Evolutionary conservation across 2,329 filamentous ascomycete genomes (phyloP), one percentile per base, ranked within the genome.

Genomic region (Diaporthe amygdali): DNA sequence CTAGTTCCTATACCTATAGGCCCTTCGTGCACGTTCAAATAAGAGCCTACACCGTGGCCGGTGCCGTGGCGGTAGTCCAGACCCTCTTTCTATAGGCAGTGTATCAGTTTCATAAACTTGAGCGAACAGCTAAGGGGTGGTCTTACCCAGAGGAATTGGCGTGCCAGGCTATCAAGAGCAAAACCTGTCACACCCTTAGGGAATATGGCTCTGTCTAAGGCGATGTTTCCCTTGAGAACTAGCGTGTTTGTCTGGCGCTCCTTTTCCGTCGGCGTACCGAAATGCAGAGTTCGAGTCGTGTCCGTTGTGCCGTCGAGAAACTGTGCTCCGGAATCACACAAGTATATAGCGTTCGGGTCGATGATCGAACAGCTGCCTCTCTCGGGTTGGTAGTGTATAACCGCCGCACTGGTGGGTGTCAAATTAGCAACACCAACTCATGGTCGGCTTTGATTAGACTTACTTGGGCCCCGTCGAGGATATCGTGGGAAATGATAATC

Each of bases 281-380:
- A 98, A 78, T 99, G 96, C 47, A 97, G 85, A 0, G 96, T 99
- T 51, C 96, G 89, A 6, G 96, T 99, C 0, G 94, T 97, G 78
- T 99, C 96, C 0, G 96, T 99, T 0, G 96, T 99, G 69, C 96
- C 96, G 80, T 99, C 96, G 3, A 93, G 87, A 78, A 96, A 99
- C 81, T 99, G 96, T n/a, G 94, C 96, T 27, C 96, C 96, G 27
- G 96, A 98, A 81, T 99, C 96, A 80, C 96, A 99, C 3, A 99
- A 90, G 78, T 99, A 99, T 71, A 99, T 90, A 17, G 92, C 91
- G 8, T 91, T 90, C 0, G 94, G 94, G 75, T 99, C 94, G 76
- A 99, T 94, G 34, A 89, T 84, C 10, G 95, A 89, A 82, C 96
- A 98, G 74, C 87, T 92, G 25, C 93, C 94, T 69, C 89, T 90